These are phyloP conservation scores for Trichoderma sp. DNA, from an alignment of 2,329 filamentous ascomycete genomes.

Conservation along the genomic window DNA sequence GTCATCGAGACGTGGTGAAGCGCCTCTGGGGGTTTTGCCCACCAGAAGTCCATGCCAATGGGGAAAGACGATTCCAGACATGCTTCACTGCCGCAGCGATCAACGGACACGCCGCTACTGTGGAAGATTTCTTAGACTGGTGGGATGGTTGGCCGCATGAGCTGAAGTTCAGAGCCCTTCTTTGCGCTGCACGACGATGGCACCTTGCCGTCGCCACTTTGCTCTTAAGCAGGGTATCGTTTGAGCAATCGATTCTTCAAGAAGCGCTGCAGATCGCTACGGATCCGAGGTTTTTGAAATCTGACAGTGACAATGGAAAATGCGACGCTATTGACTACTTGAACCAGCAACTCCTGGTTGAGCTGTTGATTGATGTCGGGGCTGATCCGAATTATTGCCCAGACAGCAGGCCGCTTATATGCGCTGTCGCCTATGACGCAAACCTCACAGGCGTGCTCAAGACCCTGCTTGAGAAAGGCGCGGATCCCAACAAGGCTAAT, in stretches of 20 bases:
- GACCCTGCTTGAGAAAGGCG: conserved; percentile 28
- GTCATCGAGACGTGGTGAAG: conserved; percentile 13
- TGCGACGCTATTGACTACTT: conserved; percentile 20
- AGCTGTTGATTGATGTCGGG: conserved; percentile 23
- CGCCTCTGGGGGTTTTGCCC: not conserved
- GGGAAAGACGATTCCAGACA: not conserved
- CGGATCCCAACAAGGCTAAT: conserved; percentile 23
- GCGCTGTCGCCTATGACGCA: not conserved
- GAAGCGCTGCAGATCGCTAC: conserved; percentile 1
- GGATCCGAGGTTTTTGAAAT: not conserved
- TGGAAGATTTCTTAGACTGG: conserved; percentile 22
- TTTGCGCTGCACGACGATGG: conserved; percentile 20
- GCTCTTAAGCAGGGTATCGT: conserved; percentile 12
- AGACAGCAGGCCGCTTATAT: conserved; percentile 4
- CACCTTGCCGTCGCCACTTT: conserved; percentile 17
- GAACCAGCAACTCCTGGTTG: conserved; percentile 23
- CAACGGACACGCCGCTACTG: conserved; percentile 21
- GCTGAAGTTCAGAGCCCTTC: conserved; percentile 16
- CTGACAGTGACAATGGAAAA: not conserved
- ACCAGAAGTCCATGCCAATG: not conserved
- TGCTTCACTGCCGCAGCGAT: conserved; percentile 19
- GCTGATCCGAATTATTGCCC: conserved; percentile 22
- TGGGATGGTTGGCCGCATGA: conserved; percentile 22
- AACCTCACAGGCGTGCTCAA: conserved; percentile 24
- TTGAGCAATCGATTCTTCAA: conserved; percentile 8